A percentile compares a stretch with the other conserved stretches of the same genome.
These are phyloP conservation scores for Lachancea mirantina DNA, from an alignment of 805 yeast genomes.

Conservation along the genomic window DNA sequence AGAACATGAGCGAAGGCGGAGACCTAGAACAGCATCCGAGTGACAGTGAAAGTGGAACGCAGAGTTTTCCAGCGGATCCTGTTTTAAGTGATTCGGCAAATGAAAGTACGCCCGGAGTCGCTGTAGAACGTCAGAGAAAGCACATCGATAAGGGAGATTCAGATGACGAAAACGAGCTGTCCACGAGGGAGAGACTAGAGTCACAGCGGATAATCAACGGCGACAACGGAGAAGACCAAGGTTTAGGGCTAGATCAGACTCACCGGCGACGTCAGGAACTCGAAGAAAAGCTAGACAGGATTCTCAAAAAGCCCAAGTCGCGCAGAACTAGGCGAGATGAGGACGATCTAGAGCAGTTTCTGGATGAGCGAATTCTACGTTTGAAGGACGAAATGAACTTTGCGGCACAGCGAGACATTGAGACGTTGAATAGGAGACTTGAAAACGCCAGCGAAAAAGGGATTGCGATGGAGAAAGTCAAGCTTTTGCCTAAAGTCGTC, in stretches of 20 bases:
- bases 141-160: conserved; percentile 21
- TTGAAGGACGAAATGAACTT: conserved; percentile 85
- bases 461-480: conserved; percentile 57
- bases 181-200: conserved; percentile 9
- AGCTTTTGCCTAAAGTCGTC: conserved; percentile 71
- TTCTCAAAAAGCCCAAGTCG: conserved; percentile 57
- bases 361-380: conserved; percentile 79
- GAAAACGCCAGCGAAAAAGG: conserved; percentile 30
- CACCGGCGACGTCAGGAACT: conserved; percentile 60
- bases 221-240: conserved; percentile 23
- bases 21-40: no score
- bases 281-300: conserved; percentile 74
- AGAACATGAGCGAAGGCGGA: no score
- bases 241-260: conserved; percentile 20
- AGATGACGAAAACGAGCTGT: conserved; percentile 13
- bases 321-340: conserved; percentile 71
- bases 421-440: conserved; percentile 38
- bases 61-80: no score
- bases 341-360: conserved; percentile 90
- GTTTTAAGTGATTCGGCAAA: no score
- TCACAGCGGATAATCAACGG: conserved; percentile 8
- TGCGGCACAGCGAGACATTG: conserved; percentile 72
- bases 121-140: conserved; percentile 24
- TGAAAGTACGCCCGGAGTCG: no score
- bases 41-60: no score